phyloP scores from a whole-genome alignment of 768 basidiomycete species.

The Kwoniella bestiolae region DNA sequence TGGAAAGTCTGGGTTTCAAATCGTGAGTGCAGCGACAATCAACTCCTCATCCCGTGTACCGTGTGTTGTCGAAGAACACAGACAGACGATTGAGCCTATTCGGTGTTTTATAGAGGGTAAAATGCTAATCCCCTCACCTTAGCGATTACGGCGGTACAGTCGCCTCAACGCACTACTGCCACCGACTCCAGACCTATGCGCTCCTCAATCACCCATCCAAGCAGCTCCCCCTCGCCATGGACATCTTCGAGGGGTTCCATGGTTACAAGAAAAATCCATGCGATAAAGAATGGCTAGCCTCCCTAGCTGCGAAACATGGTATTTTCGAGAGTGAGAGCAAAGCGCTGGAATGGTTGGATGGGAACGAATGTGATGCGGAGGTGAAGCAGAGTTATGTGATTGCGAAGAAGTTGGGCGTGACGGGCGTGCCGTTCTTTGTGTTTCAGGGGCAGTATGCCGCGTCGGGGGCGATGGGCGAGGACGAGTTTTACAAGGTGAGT shows the following conservation, averaged over 20 bases:
- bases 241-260: conserved; percentile 30
- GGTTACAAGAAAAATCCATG: conserved; percentile 26
- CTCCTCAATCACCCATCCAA: conserved; percentile 17
- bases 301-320: conserved; percentile 27
- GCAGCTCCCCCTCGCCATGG: conserved; percentile 33
- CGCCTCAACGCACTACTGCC: conserved; percentile 33
- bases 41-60: no score
- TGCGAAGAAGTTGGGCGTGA: conserved; percentile 35
- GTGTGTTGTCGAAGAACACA: no score
- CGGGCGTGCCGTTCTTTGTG: conserved; percentile 48
- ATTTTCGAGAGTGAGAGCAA: conserved; percentile 27
- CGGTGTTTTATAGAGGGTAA: no score
- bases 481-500: conserved; percentile 47
- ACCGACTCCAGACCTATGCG: conserved; percentile 37
- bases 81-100: no score
- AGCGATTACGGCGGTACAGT: conserved; percentile 23
- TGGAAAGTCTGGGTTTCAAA: conserved; percentile 65
- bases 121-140: no score
- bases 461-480: conserved; percentile 39
- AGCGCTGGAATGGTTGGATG: conserved; percentile 30
- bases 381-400: conserved; percentile 35
- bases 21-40: conserved; percentile 60
- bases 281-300: conserved; percentile 27
- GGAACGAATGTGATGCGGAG: conserved; percentile 34
- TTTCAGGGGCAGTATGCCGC: conserved; percentile 42